These are phyloP conservation scores for Apiotrichum montevideense DNA, from an alignment of 1,284 basidiomycete species.

Conservation along the genomic window DNA sequence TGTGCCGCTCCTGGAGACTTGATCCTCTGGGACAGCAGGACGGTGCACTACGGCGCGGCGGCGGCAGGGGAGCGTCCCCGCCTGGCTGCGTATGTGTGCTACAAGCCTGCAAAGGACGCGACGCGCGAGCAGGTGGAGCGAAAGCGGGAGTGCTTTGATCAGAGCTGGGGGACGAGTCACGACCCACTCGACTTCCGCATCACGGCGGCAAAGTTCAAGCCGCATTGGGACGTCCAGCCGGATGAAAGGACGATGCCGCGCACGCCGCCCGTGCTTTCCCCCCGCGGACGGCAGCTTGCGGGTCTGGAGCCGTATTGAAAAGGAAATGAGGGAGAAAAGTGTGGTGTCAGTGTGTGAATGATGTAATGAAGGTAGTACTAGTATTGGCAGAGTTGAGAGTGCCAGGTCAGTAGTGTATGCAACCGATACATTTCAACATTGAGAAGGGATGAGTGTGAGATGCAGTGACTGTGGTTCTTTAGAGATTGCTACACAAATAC, in stretches of 20 bases:
- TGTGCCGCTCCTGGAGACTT: slow-evolving; percentile 31
- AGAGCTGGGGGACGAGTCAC: slow-evolving; percentile 28
- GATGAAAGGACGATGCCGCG: slow-evolving; percentile 23
- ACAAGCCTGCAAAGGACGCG: slow-evolving; percentile 35
- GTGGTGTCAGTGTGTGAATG: too few species aligned
- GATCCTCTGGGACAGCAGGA: slow-evolving; percentile 35
- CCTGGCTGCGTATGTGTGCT: slow-evolving; percentile 40
- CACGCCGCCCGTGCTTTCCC: slow-evolving; percentile 17
- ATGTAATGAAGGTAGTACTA: too few species aligned
- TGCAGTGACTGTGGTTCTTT: too few species aligned
- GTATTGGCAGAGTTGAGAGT: too few species aligned
- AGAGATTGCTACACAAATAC: too few species aligned
- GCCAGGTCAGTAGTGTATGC: too few species aligned
- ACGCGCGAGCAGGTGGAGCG: slow-evolving; percentile 18
- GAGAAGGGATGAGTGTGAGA: too few species aligned
- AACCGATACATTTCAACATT: too few species aligned
- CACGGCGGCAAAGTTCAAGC: slow-evolving; percentile 17
- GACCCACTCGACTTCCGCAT: slow-evolving; percentile 34
- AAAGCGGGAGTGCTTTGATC: slow-evolving; percentile 20
- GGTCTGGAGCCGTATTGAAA: slow-evolving; percentile 23
- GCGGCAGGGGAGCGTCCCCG: slow-evolving; percentile 29
- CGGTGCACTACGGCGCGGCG: slow-evolving; percentile 34
- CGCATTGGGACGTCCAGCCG: slow-evolving; percentile 13
- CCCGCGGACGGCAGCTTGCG: slow-evolving; percentile 21
- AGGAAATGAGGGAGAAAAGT: too few species aligned